Base-by-base conservation (phyloP, 257 asterid genomes). In the Galeopsis tetrahit region DNA sequence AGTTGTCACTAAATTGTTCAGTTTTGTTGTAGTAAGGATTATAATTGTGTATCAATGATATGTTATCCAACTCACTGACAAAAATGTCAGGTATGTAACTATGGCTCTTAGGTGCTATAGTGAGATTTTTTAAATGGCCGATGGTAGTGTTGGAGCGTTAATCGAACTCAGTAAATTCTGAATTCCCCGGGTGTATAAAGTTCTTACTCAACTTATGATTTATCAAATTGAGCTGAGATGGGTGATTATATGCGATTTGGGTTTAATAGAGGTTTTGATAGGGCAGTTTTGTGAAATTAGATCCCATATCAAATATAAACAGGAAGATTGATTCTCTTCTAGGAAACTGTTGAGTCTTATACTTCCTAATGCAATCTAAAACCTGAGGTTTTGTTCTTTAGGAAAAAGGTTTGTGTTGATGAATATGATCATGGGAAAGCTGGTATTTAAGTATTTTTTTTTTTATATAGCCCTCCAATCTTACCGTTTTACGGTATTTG, bases 41-140 rank as follows among this genome's bases (percentile, higher is more conserved):
- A 10, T 58, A 63, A 65, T 77, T 59, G n/a, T 43, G 11, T 51
- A 4, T 58, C 8, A 7, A n/a, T 66, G 10, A 56, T 76, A 43
- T 33, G 48, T 43, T 38, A 34, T 34, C 28, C 17, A 31, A 35
- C 17, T 32, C 53, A 52, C n/a, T 44, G 7, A 2, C 2, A n/a
- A 52, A 11, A 5, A 40, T 32, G 3, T 42, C 17, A 11, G 69
- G 58, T 49, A 8, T 15, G 38, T 46, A 31, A 17, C 35, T n/a
- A 10, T 66, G 69, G 33, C 14, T 15, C 56, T 49, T 52, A 38
- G 65, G 38, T 68, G 11, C 35, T 55, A 40, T n/a, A 34, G 8
- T 40, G 73, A 49, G 10, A 8, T 58, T 46, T 42, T 60, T 46
- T 59, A 13, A 63, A 48, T 56, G 58, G 38, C 35, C 21, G 71